Evolutionary conservation across 192 early-diverging fungal species (phyloP).

Genomic region (Linnemannia hyalina): DNA sequence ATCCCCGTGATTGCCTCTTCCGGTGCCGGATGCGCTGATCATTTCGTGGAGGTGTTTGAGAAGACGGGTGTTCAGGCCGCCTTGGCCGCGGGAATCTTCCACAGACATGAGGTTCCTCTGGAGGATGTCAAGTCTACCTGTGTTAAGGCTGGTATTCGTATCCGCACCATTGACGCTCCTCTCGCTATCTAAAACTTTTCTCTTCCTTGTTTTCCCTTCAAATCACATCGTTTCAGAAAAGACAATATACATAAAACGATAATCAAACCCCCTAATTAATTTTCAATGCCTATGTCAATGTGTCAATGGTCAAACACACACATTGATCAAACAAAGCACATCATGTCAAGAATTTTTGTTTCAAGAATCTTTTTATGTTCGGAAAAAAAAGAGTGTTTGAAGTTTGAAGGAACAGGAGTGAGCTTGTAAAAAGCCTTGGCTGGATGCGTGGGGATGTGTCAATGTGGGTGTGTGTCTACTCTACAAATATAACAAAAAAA

Average conservation of each 20-base stretch:
- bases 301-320: background rate
- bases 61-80: slow-evolving; percentile 93
- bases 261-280: background rate
- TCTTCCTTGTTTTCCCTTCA: background rate
- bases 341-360: too few relatives aligned
- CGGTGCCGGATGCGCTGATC: slow-evolving; percentile 89
- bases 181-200: slow-evolving; percentile 25
- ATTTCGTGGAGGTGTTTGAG: slow-evolving; percentile 92
- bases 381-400: background rate
- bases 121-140: slow-evolving; percentile 85
- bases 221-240: background rate
- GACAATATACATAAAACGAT: background rate
- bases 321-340: too few relatives aligned
- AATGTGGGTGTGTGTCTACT: background rate
- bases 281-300: background rate
- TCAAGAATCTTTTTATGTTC: background rate
- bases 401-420: background rate
- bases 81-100: slow-evolving; percentile 98
- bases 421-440: background rate
- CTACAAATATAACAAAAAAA: background rate
- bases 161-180: slow-evolving; percentile 61
- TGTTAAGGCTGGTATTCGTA: slow-evolving; percentile 60
- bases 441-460: background rate
- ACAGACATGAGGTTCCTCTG: slow-evolving; percentile 94
- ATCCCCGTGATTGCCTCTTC: slow-evolving; percentile 99